Evolutionary conservation across 2,329 filamentous ascomycete species (phyloP).

Genomic region (Fusarium compactum): DNA sequence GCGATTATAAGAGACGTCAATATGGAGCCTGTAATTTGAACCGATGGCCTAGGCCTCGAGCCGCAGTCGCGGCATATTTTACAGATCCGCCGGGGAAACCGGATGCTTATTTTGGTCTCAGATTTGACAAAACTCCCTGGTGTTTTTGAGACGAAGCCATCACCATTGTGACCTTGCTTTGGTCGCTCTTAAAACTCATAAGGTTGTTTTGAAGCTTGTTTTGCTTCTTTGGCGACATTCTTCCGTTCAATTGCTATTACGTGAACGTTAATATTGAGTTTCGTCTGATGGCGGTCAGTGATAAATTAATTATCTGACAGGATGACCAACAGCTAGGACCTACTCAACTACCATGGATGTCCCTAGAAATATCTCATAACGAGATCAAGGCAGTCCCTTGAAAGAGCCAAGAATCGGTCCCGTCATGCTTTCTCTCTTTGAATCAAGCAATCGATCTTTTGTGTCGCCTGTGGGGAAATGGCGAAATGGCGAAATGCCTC

Average conservation of each 20-base stretch:
- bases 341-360: neutral
- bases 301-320: slow-evolving; percentile 11
- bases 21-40: slow-evolving; percentile 28
- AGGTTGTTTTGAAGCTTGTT: slow-evolving; percentile 29
- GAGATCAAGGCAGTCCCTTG: slow-evolving; percentile 10
- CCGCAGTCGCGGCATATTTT: slow-evolving; percentile 19
- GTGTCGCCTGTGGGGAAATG: slow-evolving; percentile 24
- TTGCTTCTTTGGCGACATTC: slow-evolving; percentile 10
- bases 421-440: slow-evolving; percentile 33
- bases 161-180: slow-evolving; percentile 17
- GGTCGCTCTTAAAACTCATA: neutral
- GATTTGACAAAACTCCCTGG: slow-evolving; percentile 25
- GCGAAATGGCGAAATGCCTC: slow-evolving; percentile 41
- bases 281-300: slow-evolving; percentile 26
- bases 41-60: slow-evolving; percentile 15
- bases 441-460: slow-evolving; percentile 25
- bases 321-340: neutral
- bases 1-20: slow-evolving; percentile 28
- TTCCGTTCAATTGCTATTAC: slow-evolving; percentile 6
- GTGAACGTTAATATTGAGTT: slow-evolving; percentile 4
- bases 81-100: slow-evolving; percentile 36
- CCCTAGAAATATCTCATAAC: slow-evolving; percentile 9
- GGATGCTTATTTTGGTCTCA: slow-evolving; percentile 17
- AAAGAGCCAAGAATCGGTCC: neutral
- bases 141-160: slow-evolving; percentile 28